These are phyloP conservation scores for Daldinia bambusicola DNA, from an alignment of 495 filamentous ascomycete species.

Conservation along the genomic window DNA sequence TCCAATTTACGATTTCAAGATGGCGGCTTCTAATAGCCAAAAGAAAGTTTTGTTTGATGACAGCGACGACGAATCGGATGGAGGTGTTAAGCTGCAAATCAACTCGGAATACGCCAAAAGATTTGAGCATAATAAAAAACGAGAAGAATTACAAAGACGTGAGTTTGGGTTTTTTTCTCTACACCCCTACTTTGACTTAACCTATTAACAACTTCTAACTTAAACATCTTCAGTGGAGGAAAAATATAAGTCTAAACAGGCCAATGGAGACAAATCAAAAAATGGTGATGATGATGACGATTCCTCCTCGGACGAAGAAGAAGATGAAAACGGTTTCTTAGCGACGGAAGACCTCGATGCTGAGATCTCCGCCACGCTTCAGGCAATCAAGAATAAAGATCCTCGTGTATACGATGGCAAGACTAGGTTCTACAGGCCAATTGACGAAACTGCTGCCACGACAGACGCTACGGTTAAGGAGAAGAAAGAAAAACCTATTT, in stretches of 20 bases:
- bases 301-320: conserved; percentile 76
- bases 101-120: conserved; percentile 89
- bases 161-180: conserved; percentile 51
- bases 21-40: conserved; percentile 42
- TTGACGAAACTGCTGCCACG: conserved; percentile 62
- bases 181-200: not conserved
- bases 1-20: conserved; percentile 25
- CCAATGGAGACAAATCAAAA: conserved; percentile 43
- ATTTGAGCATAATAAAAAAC: conserved; percentile 96
- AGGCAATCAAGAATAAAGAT: conserved; percentile 88
- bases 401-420: conserved; percentile 87
- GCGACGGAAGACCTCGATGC: conserved; percentile 83
- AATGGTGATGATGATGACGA: conserved; percentile 65
- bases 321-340: conserved; percentile 89
- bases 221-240: conserved; percentile 72
- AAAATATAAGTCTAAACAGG: conserved; percentile 74
- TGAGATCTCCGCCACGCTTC: conserved; percentile 84
- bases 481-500: conserved; percentile 85
- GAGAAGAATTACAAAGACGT: conserved; percentile 87
- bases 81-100: conserved; percentile 73
- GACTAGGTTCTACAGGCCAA: conserved; percentile 75
- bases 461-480: conserved; percentile 45
- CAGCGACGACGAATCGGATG: conserved; percentile 64
- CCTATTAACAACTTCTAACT: conserved; percentile 8
- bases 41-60: conserved; percentile 50